Conservation (phyloP, 2,329 filamentous ascomycete species). For the Botrytis fabae region DNA sequence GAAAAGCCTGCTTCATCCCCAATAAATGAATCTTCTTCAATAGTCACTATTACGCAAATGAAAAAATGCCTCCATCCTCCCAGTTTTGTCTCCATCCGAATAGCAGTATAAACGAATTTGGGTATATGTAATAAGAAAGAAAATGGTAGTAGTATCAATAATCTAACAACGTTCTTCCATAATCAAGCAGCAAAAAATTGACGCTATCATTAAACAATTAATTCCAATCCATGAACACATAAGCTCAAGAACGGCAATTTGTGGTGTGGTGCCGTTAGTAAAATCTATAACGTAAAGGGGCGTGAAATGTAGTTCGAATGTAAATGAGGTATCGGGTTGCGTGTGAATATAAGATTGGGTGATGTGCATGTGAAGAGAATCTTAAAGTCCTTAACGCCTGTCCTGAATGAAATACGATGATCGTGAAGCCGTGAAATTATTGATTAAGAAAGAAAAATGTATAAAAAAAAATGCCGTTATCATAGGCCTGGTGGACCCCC, state of each 20-base stretch:
- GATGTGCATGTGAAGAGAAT: conserved; percentile 11
- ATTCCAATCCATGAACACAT: conserved; percentile 28
- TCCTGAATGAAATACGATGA: conserved; percentile 32
- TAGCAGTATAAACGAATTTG: conserved; percentile 38
- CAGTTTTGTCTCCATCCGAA: conserved; percentile 20
- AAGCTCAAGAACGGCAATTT: conserved; percentile 29
- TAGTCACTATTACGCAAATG: conserved; percentile 17
- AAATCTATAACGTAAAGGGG: conserved; percentile 35
- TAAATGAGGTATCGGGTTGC: conserved; percentile 21
- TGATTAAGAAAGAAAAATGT: conserved; percentile 11
- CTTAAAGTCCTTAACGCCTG: conserved; percentile 34
- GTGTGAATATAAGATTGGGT: conserved; percentile 9
- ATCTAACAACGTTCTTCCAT: conserved; percentile 22
- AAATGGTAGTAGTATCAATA: conserved; percentile 20
- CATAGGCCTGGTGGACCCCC: conserved; percentile 44
- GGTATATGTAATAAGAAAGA: conserved; percentile 39
- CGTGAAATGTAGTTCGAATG: conserved; percentile 26
- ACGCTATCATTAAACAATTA: conserved; percentile 33
- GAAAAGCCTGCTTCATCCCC: conserved; percentile 19
- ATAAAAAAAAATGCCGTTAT: conserved; percentile 12
- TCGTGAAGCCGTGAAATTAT: conserved; percentile 39
- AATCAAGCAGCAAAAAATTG: conserved; percentile 20
- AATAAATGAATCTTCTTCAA: conserved; percentile 11
- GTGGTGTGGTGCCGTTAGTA: conserved; percentile 28
- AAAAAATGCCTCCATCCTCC: conserved; percentile 7